Base-by-base conservation (phyloP, 805 yeast genomes). In the Metschnikowia borealis region DNA sequence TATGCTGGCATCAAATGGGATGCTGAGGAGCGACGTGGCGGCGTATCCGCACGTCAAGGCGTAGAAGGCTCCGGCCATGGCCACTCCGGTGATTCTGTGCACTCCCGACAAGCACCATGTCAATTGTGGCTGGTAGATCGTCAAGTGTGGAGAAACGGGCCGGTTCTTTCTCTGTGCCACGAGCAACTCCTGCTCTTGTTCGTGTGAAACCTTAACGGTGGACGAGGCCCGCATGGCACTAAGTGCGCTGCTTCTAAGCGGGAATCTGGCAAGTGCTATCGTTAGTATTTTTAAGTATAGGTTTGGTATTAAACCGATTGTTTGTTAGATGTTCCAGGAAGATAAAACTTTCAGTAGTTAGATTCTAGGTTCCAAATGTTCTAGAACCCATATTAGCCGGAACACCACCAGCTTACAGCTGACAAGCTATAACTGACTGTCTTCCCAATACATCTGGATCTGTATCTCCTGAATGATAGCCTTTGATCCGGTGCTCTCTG, bases 1-100 rank as follows among this genome's bases (percentile, higher is more conserved):
- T 18, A 77, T 61, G 42, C 82, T 70, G 23, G 85, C 64, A 56
- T 83, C 85, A 48, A 78, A 64, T 36, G 95, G 94, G 44, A 84
- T 61, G 35, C 63, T 63, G 48, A 73, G 63, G 32, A 84, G 50
- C 2, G 90, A 79, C 32, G 86, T 74, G 44, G 83, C 82, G 43
- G 91, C 95, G 65, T 85, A 90, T 2, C 85, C 74, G 59, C 83
- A 75, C 2, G 96, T 84, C 55, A 90, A 76, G 32, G 80, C 88
- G 70, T 89, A 91, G 68, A 91, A 84, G 10, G 82, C 86, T 54
- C 77, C 80, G 38, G 90, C 96, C 64, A 94, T 73, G 47, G 83
- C 81, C 34, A 90, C 87, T 68, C 97, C 97, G 44, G 94, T 80
- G 62, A 92, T 71, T 78, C 99, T 85, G 73, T 92, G 98, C 56